Base-by-base conservation (phyloP, 2,329 filamentous ascomycete species). In the Penicillium sp. region DNA sequence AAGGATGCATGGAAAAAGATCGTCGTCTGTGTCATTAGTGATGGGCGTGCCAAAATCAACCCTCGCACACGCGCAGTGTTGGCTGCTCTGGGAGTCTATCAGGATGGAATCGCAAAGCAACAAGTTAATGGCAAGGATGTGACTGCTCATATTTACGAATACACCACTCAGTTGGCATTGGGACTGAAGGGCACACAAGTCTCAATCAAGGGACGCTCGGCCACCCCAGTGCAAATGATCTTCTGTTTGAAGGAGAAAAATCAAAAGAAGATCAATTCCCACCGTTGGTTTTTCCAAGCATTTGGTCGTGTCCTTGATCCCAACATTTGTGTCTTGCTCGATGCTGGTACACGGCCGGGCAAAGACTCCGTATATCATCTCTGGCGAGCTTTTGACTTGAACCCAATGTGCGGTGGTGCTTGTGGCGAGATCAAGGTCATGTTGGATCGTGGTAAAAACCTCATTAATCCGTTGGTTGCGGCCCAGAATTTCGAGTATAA, bases 401-500 rank as follows among this genome's bases (percentile, higher is more conserved):
- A 97, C 73, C 94, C 94, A 47, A 97, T 96, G 88, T 97, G 94
- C 70, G 94, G 89, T 64, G 94, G 94, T 65, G 93, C 94, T 65
- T 99, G 94, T 74, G 94, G 94, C 75, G 94, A 99, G 74, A 99
- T 99, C 79, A 97, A 99, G 75, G 93, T 93, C 63, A 97, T 97
- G 92, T 80, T 97, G 77, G 85, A 84, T 3, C 85, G 83, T 57
- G 92, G 93, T 62, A 93, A 89, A 74, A 91, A 95, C 66, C 82
- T 99, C 35, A 72, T 97, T 63, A 99, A 97, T 68, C 94, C 94
- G 0, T 82, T 99, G 4, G 90, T 99, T 21, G 94, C 94, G 2
- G 92, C 92, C 0, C 94, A 99, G 68, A 99, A 99, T 70, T 99
- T 99, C 66, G 94, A 99, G 78, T 99, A 99, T 82, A 99, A 99